These are phyloP conservation scores for Ustilago cynodontis DNA, from an alignment of 1,284 basidiomycete genomes.

Conservation along the genomic window DNA sequence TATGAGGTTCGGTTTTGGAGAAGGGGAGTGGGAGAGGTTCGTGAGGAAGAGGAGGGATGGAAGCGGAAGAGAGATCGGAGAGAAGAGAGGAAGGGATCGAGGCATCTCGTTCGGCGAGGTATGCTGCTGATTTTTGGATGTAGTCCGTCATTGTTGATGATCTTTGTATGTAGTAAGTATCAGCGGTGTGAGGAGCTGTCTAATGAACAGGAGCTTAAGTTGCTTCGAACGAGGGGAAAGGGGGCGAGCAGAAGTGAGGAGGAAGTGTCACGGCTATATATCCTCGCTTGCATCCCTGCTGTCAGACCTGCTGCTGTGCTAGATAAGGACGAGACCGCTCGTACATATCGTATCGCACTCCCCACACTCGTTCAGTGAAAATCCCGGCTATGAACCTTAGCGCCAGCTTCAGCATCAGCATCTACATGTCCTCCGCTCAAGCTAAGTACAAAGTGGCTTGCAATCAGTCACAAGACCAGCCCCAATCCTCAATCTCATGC, in stretches of 20 bases:
- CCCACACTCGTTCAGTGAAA: no score
- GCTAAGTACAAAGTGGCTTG: no score
- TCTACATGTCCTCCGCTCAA: no score
- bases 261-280: conserved; percentile 15
- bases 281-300: background rate
- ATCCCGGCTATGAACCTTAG: no score
- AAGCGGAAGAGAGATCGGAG: conserved; percentile 25
- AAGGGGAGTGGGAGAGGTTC: conserved; percentile 40
- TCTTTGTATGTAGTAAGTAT: background rate
- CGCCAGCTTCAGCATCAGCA: no score
- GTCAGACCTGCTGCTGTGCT: no score
- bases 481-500: no score
- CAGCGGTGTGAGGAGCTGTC: no score
- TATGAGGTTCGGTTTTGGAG: conserved; percentile 26
- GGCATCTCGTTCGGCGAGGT: conserved; percentile 39
- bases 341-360: background rate
- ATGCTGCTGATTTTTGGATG: conserved; percentile 24
- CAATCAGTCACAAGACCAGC: no score
- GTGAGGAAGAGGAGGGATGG: conserved; percentile 24
- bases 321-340: background rate
- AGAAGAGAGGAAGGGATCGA: conserved; percentile 28
- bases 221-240: no score
- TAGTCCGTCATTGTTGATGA: conserved; percentile 32
- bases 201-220: no score
- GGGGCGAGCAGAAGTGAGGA: background rate